Evolutionary conservation across 202 grass and related monocot genomes (phyloP).

Genomic region (Carex sylvatica): DNA sequence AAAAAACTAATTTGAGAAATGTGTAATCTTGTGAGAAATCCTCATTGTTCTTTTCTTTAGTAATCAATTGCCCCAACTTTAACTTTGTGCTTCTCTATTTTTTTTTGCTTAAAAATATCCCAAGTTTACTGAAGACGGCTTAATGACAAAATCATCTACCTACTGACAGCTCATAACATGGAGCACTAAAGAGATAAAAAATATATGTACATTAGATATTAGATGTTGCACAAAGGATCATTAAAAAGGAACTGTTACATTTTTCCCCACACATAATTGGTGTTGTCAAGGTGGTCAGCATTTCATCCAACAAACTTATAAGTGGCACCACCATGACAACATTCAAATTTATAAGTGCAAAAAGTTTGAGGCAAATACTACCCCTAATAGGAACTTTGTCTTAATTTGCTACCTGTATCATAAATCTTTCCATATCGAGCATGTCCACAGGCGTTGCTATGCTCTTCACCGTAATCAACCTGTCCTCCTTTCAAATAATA

Average conservation of each 20-base stretch:
- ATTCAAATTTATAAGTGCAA: not conserved
- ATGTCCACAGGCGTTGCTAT: slow-evolving; percentile 75
- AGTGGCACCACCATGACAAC: not conserved
- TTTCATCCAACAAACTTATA: not conserved
- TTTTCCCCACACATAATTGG: not conserved
- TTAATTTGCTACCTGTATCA: slow-evolving; percentile 38
- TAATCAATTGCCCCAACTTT: not conserved
- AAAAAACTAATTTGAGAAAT: slow-evolving; percentile 12
- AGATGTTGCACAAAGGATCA: not conserved
- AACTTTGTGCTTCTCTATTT: not conserved
- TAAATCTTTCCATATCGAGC: slow-evolving; percentile 67
- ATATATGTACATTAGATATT: not conserved
- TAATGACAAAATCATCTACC: not conserved
- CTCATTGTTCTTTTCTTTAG: not conserved
- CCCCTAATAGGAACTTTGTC: not conserved
- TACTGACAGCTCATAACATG: not conserved
- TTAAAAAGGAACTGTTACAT: not conserved
- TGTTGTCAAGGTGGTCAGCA: not conserved
- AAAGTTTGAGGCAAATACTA: not conserved
- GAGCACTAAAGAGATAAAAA: not conserved
- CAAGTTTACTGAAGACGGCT: not conserved
- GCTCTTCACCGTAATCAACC: slow-evolving; percentile 82
- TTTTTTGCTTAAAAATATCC: not conserved
- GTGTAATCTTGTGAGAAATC: not conserved
- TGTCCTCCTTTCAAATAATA: slow-evolving; percentile 96